Evolutionary conservation across 2,329 filamentous ascomycete genomes (phyloP).

Genomic region (Zymoseptoria passerinii): DNA sequence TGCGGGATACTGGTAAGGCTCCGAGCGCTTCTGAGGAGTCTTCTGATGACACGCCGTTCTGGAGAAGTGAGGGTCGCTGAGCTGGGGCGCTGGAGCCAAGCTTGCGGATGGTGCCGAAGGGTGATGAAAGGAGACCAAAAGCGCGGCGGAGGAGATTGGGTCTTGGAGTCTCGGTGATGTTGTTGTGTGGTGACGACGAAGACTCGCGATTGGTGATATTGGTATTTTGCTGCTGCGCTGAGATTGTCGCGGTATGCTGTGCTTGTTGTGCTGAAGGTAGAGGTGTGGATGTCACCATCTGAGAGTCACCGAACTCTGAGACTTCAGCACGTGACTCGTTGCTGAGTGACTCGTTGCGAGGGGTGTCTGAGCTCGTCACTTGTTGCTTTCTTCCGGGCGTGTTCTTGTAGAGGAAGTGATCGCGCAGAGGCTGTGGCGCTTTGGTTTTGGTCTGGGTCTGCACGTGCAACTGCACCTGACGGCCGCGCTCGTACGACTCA

Average conservation of each 20-base stretch:
- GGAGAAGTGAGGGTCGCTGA: slow-evolving; percentile 4
- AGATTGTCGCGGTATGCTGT: slow-evolving; percentile 8
- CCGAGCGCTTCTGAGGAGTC: background rate
- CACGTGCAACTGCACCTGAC: background rate
- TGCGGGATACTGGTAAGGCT: slow-evolving; percentile 16
- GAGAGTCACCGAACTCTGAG: slow-evolving; percentile 1
- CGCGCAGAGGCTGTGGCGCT: background rate
- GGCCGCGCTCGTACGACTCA: slow-evolving; percentile 3
- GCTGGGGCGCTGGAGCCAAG: background rate
- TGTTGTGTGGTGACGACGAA: background rate
- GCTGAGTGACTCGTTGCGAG: background rate
- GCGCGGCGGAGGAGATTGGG: slow-evolving; percentile 1
- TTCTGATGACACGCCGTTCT: background rate
- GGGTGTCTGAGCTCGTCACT: background rate
- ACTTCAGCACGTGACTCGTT: background rate
- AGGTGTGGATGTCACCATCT: background rate
- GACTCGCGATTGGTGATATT: background rate
- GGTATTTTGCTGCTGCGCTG: background rate
- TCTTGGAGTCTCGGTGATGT: background rate
- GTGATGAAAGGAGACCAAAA: slow-evolving; percentile 1
- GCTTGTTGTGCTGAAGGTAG: slow-evolving; percentile 4
- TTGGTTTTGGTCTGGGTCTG: slow-evolving; percentile 1
- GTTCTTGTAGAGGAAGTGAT: background rate
- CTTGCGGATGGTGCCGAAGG: background rate
- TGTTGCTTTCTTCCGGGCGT: background rate